phyloP scores from a whole-genome alignment of 2,329 filamentous ascomycete species.

The Pleoardoris graminearum region DNA sequence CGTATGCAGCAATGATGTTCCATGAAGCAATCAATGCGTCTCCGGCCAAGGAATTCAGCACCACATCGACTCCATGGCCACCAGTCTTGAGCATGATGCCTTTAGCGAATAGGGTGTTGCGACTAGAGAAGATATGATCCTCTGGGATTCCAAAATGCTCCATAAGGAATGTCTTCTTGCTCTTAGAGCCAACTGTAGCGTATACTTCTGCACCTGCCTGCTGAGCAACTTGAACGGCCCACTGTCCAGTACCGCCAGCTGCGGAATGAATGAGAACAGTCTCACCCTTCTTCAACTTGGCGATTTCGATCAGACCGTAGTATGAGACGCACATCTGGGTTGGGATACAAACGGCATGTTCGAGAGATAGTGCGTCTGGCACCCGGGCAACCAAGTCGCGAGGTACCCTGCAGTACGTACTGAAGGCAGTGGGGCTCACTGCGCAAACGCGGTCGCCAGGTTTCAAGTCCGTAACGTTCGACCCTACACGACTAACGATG shows the following conservation, averaged over 20 bases:
- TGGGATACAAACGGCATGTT: neutral
- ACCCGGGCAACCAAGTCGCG: neutral
- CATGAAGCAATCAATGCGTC: neutral
- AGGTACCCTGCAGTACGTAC: neutral
- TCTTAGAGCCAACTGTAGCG: neutral
- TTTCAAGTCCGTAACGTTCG: neutral
- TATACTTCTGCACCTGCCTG: neutral
- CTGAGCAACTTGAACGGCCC: neutral
- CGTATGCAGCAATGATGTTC: neutral
- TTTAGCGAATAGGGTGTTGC: neutral
- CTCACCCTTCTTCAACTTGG: neutral
- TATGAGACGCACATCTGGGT: neutral
- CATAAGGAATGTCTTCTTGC: neutral
- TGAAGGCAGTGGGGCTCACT: neutral
- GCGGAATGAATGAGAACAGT: neutral
- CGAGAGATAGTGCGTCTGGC: neutral
- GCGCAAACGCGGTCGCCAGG: neutral
- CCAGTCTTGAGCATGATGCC: neutral
- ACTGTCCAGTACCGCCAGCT: neutral
- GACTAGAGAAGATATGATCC: neutral
- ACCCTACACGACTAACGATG: neutral
- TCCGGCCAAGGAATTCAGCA: neutral
- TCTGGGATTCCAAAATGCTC: neutral
- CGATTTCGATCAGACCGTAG: neutral
- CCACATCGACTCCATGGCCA: neutral